Base-by-base conservation (phyloP, 2,329 filamentous ascomycete species). In the Thermothelomyces thermophilus region DNA sequence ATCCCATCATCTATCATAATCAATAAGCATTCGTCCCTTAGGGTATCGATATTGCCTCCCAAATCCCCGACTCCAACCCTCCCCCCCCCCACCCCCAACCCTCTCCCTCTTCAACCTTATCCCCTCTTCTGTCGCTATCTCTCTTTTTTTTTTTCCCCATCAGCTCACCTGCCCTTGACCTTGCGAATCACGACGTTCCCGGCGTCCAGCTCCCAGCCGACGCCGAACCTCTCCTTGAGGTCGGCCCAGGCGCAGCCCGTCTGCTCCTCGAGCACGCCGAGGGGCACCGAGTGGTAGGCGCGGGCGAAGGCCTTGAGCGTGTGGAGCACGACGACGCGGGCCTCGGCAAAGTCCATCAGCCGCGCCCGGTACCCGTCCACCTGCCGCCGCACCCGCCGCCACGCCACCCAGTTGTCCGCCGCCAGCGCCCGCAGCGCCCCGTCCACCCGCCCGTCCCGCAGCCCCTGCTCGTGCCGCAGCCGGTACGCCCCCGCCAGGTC, bases 221-320 rank as follows among this genome's bases (percentile, higher is more conserved):
- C 85, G 2, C 82, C 82, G 62, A 87, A 82, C 56, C 79, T 73
- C 30, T 78, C 74, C 50, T 70, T 76, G 62, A 97, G 69, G 44
- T 81, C 79, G 10, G 80, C 73, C 90, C 91, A 98, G n/a, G 69
- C 72, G 58, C 78, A 73, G 41, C 81, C 82, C 4, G 86, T 77
- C 50, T 80, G 76, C 62, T 74, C 76, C 68, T 93, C 87, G 44
- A 95, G 68, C 65, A 84, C 88, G 3, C 63, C 64, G 51, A 77
- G 67, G 46, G 89, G 86, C 8, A 89, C 83, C 17, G 71, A 80
- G 56, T 96, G 69, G 66, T 98, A 98, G 4, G 84, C 79, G 62
- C 83, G 79, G 1, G 89, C 90, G 48, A 97, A 79, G 64, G 90
- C 93, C 71, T 95, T 95, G 58, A 97, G 72, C 30, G 87, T 82